A percentile compares a stretch with the other conserved stretches of the same genome.
Evolutionary conservation across 768 basidiomycete genomes (phyloP).

Genomic region (Melanogaster broomeanus): DNA sequence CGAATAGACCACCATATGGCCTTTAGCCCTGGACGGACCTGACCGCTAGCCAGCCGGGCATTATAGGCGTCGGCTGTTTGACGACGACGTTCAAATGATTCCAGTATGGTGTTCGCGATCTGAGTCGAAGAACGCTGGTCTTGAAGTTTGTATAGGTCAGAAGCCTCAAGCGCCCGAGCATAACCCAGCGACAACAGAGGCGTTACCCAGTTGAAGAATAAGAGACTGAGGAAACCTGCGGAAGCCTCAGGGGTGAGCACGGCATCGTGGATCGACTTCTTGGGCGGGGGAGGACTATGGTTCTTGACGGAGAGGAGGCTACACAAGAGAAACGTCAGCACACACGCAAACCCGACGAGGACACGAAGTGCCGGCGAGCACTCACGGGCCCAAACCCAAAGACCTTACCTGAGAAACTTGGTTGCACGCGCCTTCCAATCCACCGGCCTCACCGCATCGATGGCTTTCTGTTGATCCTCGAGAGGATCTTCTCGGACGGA

Average conservation of each 20-base stretch:
- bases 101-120: constrained; percentile 63
- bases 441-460: not conserved
- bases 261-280: constrained; percentile 59
- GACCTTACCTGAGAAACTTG: not conserved
- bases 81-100: constrained; percentile 61
- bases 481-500: not conserved
- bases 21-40: constrained; percentile 56
- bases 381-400: too few relatives aligned
- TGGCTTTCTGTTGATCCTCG: not conserved
- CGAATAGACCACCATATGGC: constrained; percentile 61
- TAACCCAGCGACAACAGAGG: constrained; percentile 75
- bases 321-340: not conserved
- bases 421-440: not conserved
- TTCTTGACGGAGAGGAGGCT: constrained; percentile 16
- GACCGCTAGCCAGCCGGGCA: constrained; percentile 60
- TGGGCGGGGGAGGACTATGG: constrained; percentile 41
- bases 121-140: constrained; percentile 56
- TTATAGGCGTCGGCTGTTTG: constrained; percentile 71
- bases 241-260: constrained; percentile 63
- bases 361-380: too few relatives aligned
- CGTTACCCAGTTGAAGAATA: constrained; percentile 79
- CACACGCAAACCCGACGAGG: not conserved
- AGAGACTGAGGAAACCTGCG: constrained; percentile 56
- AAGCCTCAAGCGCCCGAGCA: constrained; percentile 73
- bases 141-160: constrained; percentile 81